Percentiles rank a stretch among this genome's conserved stretches.
Evolutionary conservation across 805 yeast species (phyloP).

Genomic region (Saccharomycopsis sp.): DNA sequence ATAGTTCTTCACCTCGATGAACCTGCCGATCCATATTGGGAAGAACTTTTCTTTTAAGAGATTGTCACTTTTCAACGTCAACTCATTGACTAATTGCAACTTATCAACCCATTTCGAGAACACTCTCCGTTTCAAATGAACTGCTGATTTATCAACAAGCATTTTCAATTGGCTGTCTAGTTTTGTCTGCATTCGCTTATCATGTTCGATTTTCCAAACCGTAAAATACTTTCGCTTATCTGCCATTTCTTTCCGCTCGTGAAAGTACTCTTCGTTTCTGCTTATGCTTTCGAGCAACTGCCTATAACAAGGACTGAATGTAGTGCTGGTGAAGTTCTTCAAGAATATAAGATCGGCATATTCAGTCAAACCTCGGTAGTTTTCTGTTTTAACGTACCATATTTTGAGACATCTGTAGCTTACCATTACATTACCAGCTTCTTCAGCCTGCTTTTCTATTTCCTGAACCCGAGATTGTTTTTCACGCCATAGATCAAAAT

Average conservation of each 20-base stretch:
- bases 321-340: not conserved
- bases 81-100: not conserved
- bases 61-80: not conserved
- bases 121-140: not conserved
- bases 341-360: conserved; percentile 9
- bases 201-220: not conserved
- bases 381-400: conserved; percentile 6
- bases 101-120: conserved; percentile 7
- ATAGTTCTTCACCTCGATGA: conserved; percentile 8
- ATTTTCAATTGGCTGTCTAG: conserved; percentile 3
- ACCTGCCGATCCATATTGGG: not conserved
- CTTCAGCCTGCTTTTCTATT: not conserved
- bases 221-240: not conserved
- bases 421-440: not conserved
- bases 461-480: not conserved
- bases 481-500: not conserved
- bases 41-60: conserved; percentile 5
- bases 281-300: not conserved
- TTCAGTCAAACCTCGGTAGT: not conserved
- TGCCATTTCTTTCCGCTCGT: not conserved
- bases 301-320: not conserved
- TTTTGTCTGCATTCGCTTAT: not conserved
- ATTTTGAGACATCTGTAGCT: conserved; percentile 2
- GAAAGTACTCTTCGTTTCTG: not conserved
- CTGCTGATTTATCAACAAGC: not conserved